phyloP scores from a whole-genome alignment of 2,329 filamentous ascomycete genomes.

The Lasiodiplodia sp. region DNA sequence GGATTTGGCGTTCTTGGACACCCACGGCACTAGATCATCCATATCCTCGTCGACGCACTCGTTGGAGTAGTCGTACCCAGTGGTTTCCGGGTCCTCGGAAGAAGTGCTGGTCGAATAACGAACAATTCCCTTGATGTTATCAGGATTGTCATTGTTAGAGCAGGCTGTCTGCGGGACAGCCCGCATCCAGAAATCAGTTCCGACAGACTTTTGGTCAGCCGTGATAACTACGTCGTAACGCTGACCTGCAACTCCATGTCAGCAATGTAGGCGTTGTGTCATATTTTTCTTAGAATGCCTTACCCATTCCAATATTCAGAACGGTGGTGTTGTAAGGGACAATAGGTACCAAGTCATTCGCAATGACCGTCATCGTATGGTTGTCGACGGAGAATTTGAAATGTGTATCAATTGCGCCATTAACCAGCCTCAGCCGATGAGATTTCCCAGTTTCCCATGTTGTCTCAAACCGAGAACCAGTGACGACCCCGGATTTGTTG shows the following conservation, averaged over 20 bases:
- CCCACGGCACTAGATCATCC: constrained; percentile 47
- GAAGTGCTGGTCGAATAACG: constrained; percentile 16
- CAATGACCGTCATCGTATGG: constrained; percentile 54
- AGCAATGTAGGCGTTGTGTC: background rate
- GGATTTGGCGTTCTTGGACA: constrained; percentile 34
- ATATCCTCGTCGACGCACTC: constrained; percentile 29
- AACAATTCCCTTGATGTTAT: constrained; percentile 29
- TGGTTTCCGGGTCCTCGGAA: background rate
- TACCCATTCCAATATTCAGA: constrained; percentile 42
- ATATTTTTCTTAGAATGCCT: background rate
- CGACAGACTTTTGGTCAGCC: constrained; percentile 39
- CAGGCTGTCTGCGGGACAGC: constrained; percentile 20
- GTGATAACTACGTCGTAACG: constrained; percentile 50
- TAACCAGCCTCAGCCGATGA: constrained; percentile 68
- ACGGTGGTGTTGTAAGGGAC: constrained; percentile 42
- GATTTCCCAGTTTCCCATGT: constrained; percentile 55
- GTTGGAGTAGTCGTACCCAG: constrained; percentile 9
- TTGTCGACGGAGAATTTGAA: constrained; percentile 46
- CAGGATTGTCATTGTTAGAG: constrained; percentile 9
- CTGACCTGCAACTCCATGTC: constrained; percentile 39
- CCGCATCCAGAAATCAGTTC: constrained; percentile 30
- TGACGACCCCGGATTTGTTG: constrained; percentile 26
- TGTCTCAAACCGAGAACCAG: constrained; percentile 39
- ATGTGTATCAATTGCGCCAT: constrained; percentile 50
- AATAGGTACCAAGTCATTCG: constrained; percentile 54